A percentile compares a stretch with the other conserved stretches of the same genome.
phyloP scores from a whole-genome alignment of 306 rosid genomes.

The Psophocarpus tetragonolobus region DNA sequence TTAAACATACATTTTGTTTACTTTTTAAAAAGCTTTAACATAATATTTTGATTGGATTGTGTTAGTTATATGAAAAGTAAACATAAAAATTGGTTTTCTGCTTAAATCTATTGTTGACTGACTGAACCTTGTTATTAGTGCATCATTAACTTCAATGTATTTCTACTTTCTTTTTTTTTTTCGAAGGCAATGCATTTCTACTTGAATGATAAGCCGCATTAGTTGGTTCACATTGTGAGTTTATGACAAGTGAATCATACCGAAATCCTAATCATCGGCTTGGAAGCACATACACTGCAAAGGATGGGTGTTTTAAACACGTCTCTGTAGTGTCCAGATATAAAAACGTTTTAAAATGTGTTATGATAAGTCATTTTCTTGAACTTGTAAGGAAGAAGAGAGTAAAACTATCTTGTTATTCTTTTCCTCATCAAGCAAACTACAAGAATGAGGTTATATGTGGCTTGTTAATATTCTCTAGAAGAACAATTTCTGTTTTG shows the following conservation, averaged over 20 bases:
- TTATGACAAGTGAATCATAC: background rate
- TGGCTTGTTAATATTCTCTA: background rate
- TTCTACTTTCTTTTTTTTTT: too few relatives aligned
- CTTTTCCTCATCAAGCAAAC: background rate
- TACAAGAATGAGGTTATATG: background rate
- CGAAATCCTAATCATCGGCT: too few relatives aligned
- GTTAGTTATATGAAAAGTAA: background rate
- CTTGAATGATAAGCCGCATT: background rate
- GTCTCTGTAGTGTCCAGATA: too few relatives aligned
- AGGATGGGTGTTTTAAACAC: too few relatives aligned
- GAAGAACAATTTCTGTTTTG: slow-evolving; percentile 11
- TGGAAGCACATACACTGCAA: too few relatives aligned
- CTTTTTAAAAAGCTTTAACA: background rate
- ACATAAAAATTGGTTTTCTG: background rate
- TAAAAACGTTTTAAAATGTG: background rate
- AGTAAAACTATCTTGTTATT: background rate
- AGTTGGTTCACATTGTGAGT: background rate
- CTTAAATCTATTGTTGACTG: background rate
- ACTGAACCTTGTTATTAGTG: background rate
- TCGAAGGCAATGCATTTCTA: background rate
- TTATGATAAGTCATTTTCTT: background rate
- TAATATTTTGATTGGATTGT: background rate
- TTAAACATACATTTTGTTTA: background rate
- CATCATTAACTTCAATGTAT: background rate
- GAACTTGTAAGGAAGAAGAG: background rate